Conservation (phyloP, 768 basidiomycete genomes). For the Hypholoma fasciculare region DNA sequence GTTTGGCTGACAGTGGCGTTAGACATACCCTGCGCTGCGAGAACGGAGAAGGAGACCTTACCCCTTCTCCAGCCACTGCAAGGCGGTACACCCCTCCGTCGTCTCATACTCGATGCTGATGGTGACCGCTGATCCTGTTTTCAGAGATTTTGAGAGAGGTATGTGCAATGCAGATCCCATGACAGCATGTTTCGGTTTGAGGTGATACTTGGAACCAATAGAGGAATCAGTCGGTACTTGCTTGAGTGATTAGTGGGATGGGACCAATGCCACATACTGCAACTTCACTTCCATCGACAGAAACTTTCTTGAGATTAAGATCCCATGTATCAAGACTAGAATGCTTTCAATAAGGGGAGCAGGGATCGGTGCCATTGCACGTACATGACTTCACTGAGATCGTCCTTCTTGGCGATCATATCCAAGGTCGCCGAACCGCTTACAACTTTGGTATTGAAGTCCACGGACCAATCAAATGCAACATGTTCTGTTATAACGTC, state of each 20-base stretch:
- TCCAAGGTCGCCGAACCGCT: conserved; percentile 66
- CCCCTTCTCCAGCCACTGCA: conserved; percentile 89
- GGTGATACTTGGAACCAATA: conserved; percentile 40
- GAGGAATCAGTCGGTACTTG: not conserved
- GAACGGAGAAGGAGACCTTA: conserved; percentile 29
- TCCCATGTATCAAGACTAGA: conserved; percentile 74
- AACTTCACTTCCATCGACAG: conserved; percentile 50
- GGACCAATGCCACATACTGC: conserved; percentile 34
- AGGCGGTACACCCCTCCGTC: conserved; percentile 69
- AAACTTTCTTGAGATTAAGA: conserved; percentile 55
- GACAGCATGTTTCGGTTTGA: conserved; percentile 61
- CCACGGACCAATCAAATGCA: conserved; percentile 74
- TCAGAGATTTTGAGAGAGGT: conserved; percentile 43
- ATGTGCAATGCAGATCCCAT: conserved; percentile 80
- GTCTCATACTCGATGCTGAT: conserved; percentile 71
- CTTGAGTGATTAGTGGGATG: not conserved
- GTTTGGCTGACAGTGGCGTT: conserved; percentile 58
- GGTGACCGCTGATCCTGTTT: conserved; percentile 45
- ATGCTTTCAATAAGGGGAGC: not conserved
- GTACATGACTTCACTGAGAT: conserved; percentile 61
- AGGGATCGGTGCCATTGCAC: conserved; percentile 14
- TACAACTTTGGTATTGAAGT: conserved; percentile 65
- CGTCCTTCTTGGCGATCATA: conserved; percentile 53
- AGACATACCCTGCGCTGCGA: not conserved
- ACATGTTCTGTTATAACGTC: conserved; percentile 68